Conservation (phyloP, 345 rosid species). For the Syzygium jambos region DNA sequence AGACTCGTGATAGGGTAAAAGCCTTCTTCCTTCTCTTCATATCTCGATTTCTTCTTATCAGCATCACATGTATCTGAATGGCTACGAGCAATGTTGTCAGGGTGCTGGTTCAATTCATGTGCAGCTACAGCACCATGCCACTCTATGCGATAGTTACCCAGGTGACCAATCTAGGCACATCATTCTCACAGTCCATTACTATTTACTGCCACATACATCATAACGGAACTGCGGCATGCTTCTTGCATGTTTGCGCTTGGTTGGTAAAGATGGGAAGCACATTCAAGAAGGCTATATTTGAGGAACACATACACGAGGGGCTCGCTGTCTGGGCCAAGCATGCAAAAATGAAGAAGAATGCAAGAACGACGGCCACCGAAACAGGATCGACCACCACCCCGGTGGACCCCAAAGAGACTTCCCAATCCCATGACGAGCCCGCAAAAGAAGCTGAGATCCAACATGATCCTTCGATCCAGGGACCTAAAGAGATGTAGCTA, state of each 20-base stretch:
- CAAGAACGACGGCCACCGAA: slow-evolving; percentile 27
- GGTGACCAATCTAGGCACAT: slow-evolving; percentile 16
- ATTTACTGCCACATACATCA: background rate
- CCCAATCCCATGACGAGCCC: background rate
- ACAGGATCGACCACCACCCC: background rate
- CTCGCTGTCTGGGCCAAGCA: slow-evolving; percentile 63
- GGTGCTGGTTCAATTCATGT: slow-evolving; percentile 54
- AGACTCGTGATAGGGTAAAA: slow-evolving; percentile 69
- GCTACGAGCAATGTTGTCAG: slow-evolving; percentile 14
- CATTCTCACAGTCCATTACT: background rate
- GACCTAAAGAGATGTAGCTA: background rate
- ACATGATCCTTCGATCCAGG: background rate
- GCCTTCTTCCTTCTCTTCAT: background rate
- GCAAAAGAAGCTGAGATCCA: background rate
- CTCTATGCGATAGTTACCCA: slow-evolving; percentile 81
- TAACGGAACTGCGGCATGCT: background rate
- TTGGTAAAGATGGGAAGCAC: slow-evolving; percentile 76
- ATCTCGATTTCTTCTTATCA: background rate
- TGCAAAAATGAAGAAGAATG: slow-evolving; percentile 44
- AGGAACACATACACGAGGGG: slow-evolving; percentile 53
- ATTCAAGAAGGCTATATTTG: slow-evolving; percentile 65
- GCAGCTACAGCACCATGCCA: slow-evolving; percentile 77
- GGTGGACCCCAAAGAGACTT: background rate
- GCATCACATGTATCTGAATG: background rate
- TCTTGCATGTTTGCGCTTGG: background rate